Evolutionary conservation across 805 yeast genomes (phyloP).

Genomic region (Yamadazyma philogaea): DNA sequence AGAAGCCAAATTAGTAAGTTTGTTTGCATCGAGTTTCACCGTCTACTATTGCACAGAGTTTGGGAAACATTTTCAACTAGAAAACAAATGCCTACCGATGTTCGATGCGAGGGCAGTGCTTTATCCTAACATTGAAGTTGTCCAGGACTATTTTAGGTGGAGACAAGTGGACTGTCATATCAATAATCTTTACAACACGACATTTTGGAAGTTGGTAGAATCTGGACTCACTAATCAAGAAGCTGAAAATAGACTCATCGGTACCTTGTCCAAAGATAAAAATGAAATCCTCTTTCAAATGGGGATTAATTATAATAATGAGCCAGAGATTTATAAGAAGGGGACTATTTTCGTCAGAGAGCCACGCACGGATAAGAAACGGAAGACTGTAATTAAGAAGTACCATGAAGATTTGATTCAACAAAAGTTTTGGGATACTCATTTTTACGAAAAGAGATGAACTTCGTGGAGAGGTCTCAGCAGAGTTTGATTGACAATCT

Average conservation of each 20-base stretch:
- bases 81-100: conserved; percentile 62
- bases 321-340: conserved; percentile 82
- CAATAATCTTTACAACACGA: conserved; percentile 88
- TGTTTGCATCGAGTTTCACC: conserved; percentile 79
- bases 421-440: conserved; percentile 58
- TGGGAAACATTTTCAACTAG: conserved; percentile 52
- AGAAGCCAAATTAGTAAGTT: conserved; percentile 73
- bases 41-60: conserved; percentile 71
- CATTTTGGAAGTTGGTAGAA: conserved; percentile 82
- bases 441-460: conserved; percentile 20
- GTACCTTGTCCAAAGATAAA: conserved; percentile 80
- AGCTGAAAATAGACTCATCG: conserved; percentile 73
- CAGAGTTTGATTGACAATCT: not conserved
- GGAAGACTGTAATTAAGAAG: conserved; percentile 41
- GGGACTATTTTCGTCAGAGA: conserved; percentile 68
- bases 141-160: conserved; percentile 89
- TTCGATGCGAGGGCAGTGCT: conserved; percentile 90
- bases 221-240: conserved; percentile 67
- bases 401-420: conserved; percentile 62
- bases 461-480: not conserved
- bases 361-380: conserved; percentile 43
- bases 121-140: conserved; percentile 61
- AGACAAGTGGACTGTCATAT: conserved; percentile 96
- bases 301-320: conserved; percentile 86
- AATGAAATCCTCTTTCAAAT: conserved; percentile 84